Conservation (phyloP, 2,329 filamentous ascomycete species). For the Cladosporium austrohemisphaericum region DNA sequence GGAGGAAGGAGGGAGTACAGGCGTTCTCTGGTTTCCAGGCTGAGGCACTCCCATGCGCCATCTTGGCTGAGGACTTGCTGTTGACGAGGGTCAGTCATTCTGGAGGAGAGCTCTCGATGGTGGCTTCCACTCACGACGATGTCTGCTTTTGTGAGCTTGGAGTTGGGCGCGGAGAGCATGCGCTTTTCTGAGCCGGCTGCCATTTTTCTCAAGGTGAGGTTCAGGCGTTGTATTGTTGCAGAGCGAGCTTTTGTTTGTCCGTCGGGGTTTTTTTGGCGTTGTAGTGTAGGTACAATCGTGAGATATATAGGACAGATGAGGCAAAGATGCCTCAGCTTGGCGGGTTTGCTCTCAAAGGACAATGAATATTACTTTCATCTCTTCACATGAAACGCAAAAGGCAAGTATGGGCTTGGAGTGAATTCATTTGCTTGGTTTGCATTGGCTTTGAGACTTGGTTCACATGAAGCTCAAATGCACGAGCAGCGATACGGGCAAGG, state of each 20-base stretch:
- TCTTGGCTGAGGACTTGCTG: slow-evolving; percentile 30
- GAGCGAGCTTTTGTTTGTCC: neutral
- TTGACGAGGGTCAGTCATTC: neutral
- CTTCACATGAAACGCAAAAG: too few species aligned
- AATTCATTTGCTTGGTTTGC: too few species aligned
- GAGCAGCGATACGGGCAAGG: too few species aligned
- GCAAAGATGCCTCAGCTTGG: neutral
- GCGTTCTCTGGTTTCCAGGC: slow-evolving; percentile 21
- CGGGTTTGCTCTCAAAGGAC: neutral
- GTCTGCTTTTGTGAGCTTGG: slow-evolving; percentile 27
- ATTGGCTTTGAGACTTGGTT: too few species aligned
- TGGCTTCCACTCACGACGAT: neutral
- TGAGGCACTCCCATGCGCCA: slow-evolving; percentile 29
- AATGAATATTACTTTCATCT: too few species aligned
- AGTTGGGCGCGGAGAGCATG: slow-evolving; percentile 25
- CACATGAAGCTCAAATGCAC: too few species aligned
- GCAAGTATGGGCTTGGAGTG: too few species aligned
- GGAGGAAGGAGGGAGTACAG: slow-evolving; percentile 31
- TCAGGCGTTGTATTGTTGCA: too few species aligned
- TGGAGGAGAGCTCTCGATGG: neutral
- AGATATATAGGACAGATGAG: neutral
- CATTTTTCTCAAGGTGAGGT: too few species aligned
- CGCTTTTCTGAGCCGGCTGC: slow-evolving; percentile 23
- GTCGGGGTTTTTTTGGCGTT: neutral
- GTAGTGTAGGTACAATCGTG: neutral